These are phyloP conservation scores for Aspergillus unguis DNA, from an alignment of 2,329 filamentous ascomycete species.

Conservation along the genomic window DNA sequence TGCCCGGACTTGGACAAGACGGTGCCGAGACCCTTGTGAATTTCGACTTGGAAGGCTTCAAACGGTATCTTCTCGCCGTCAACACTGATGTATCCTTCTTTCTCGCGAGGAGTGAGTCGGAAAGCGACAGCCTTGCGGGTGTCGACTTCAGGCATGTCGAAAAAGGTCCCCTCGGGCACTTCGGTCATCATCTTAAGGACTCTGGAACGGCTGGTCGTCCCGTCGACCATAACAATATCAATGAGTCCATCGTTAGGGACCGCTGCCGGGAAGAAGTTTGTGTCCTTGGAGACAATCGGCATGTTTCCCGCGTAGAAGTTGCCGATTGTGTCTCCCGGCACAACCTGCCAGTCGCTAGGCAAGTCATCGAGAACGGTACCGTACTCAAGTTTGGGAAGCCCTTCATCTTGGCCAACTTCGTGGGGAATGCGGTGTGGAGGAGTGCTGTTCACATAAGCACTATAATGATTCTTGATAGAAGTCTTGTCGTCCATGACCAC, in stretches of 20 bases:
- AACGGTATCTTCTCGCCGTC: conserved; percentile 88
- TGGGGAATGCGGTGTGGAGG: conserved; percentile 20
- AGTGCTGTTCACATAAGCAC: conserved; percentile 42
- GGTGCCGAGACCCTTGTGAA: conserved; percentile 77
- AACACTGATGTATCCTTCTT: conserved; percentile 83
- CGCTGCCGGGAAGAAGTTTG: conserved; percentile 78
- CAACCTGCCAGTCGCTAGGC: conserved; percentile 71
- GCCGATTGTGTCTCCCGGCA: conserved; percentile 73
- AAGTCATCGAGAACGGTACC: conserved; percentile 76
- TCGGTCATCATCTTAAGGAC: conserved; percentile 68
- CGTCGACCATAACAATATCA: conserved; percentile 78
- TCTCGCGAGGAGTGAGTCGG: conserved; percentile 71
- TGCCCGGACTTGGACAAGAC: conserved; percentile 74
- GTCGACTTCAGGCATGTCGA: conserved; percentile 71
- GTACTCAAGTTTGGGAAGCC: conserved; percentile 70
- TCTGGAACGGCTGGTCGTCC: conserved; percentile 65
- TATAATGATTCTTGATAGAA: conserved; percentile 70
- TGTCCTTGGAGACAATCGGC: conserved; percentile 82
- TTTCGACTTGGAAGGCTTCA: conserved; percentile 84
- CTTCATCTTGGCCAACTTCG: conserved; percentile 44
- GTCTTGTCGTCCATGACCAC: conserved; percentile 74
- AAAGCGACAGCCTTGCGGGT: conserved; percentile 88
- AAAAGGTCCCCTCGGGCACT: conserved; percentile 71
- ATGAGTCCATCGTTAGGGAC: conserved; percentile 79
- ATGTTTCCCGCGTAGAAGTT: conserved; percentile 97